These are phyloP conservation scores for Tetrahymena thermophila DNA, from an alignment of 73 alveolate species.

Conservation along the genomic window DNA sequence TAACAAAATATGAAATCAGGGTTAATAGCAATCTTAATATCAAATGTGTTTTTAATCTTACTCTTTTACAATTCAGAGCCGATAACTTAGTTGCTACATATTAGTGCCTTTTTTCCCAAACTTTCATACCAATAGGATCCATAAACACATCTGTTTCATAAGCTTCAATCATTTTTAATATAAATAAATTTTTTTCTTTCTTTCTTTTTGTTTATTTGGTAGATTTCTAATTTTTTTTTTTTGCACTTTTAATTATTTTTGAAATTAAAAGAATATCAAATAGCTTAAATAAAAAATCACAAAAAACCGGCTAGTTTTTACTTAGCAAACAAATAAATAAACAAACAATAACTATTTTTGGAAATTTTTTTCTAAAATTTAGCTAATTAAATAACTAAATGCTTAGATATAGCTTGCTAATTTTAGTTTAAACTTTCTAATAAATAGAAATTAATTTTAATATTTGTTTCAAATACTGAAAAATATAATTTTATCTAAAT, in stretches of 20 bases:
- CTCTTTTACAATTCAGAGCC: background rate
- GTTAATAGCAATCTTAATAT: background rate
- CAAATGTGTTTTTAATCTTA: background rate
- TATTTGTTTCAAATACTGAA: too few species aligned
- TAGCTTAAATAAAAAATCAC: background rate
- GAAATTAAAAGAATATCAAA: background rate
- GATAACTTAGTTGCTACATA: background rate
- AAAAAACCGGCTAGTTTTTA: background rate
- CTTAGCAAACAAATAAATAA: background rate
- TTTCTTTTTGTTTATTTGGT: background rate
- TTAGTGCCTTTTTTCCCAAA: background rate
- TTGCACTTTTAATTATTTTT: background rate
- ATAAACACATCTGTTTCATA: background rate
- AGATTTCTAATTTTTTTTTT: too few species aligned
- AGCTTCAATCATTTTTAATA: background rate
- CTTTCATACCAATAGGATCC: background rate
- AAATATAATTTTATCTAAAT: too few species aligned
- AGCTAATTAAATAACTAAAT: background rate
- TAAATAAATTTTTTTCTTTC: background rate
- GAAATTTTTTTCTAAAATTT: background rate
- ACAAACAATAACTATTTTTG: too few species aligned
- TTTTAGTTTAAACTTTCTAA: too few species aligned
- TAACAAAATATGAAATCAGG: background rate
- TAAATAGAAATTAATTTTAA: too few species aligned
- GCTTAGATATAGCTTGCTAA: too few species aligned